Percentiles rank a stretch among this genome's conserved stretches.
phyloP scores from a whole-genome alignment of 2,329 filamentous ascomycete species.

The Taxawa tesnikishii region DNA sequence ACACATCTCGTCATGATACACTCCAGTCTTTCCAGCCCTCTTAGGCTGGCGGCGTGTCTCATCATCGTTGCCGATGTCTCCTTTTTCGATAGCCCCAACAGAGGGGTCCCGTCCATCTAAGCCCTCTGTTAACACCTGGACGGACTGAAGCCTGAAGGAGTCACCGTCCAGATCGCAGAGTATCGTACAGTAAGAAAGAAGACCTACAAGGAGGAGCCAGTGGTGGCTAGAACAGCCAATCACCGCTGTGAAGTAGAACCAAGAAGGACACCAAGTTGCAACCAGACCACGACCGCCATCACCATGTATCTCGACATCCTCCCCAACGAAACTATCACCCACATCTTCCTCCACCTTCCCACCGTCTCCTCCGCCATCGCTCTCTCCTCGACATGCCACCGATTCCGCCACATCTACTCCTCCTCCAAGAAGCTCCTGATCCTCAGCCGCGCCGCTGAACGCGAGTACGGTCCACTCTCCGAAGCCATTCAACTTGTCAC shows the following conservation, averaged over 20 bases:
- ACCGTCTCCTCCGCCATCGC: slow-evolving; percentile 41
- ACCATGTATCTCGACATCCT: slow-evolving; percentile 43
- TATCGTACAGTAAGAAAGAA: slow-evolving; percentile 1
- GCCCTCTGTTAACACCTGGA: no score
- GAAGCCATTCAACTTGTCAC: slow-evolving; percentile 49
- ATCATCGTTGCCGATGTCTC: neutral
- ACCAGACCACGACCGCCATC: slow-evolving; percentile 7
- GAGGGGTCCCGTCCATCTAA: slow-evolving; percentile 38
- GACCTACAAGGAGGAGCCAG: no score
- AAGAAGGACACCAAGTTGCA: neutral
- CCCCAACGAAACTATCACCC: slow-evolving; percentile 45
- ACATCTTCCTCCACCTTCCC: slow-evolving; percentile 42
- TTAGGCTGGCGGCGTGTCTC: neutral
- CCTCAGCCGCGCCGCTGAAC: slow-evolving; percentile 39
- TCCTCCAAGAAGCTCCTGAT: slow-evolving; percentile 43
- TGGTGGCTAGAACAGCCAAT: no score
- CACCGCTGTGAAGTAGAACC: neutral
- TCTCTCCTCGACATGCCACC: slow-evolving; percentile 42
- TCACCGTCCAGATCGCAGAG: neutral
- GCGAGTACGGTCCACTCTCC: slow-evolving; percentile 44
- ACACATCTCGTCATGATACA: slow-evolving; percentile 3
- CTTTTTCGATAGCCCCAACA: slow-evolving; percentile 38
- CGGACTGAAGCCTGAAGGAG: slow-evolving; percentile 5
- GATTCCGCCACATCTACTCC: slow-evolving; percentile 39
- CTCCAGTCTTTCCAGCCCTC: neutral